A percentile compares a stretch with the other conserved stretches of the same genome.
Evolutionary conservation across 148 eudicot genomes (phyloP).

Genomic region (Diospyros kaki): DNA sequence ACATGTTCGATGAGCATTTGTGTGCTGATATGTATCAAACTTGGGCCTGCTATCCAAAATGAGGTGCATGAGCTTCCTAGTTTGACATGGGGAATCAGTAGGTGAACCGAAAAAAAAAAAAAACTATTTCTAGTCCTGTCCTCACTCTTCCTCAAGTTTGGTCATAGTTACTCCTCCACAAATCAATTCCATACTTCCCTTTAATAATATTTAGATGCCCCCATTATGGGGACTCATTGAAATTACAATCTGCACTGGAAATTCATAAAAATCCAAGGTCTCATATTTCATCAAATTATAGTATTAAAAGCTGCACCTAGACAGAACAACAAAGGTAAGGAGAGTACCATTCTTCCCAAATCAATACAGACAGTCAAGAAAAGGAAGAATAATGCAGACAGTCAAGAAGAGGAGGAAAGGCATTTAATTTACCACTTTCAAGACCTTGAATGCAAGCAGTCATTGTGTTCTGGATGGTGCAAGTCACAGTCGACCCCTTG

Average conservation of each 20-base stretch:
- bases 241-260: background rate
- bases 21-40: too few species aligned
- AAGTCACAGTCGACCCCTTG: constrained; percentile 28
- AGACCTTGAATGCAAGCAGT: constrained; percentile 45
- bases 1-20: too few species aligned
- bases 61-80: too few species aligned
- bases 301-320: background rate
- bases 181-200: too few species aligned
- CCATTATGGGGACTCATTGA: background rate
- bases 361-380: background rate
- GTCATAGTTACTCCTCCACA: too few species aligned
- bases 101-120: too few species aligned
- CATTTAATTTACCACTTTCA: constrained; percentile 33
- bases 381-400: background rate
- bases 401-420: background rate
- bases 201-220: background rate
- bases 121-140: too few species aligned
- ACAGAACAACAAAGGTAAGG: background rate
- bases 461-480: constrained; percentile 35
- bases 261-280: background rate
- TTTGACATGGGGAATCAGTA: too few species aligned
- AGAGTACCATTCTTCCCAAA: background rate
- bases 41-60: too few species aligned
- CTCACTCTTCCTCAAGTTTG: too few species aligned
- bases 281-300: background rate